Conservation (phyloP, 2,329 filamentous ascomycete species). For the Epichloe aotearoae region DNA sequence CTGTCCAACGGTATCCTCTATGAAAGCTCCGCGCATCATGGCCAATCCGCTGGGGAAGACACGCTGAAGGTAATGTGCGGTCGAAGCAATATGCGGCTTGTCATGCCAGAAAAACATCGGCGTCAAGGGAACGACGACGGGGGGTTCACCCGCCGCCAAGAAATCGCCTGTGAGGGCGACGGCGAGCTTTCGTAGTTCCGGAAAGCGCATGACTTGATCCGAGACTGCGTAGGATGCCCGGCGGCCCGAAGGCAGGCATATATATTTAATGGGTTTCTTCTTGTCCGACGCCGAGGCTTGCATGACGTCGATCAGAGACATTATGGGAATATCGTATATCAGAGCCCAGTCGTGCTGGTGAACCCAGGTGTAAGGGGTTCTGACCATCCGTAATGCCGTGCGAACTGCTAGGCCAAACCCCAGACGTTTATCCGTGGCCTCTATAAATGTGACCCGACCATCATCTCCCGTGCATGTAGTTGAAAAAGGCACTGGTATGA, state of each 20-base stretch:
- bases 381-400: slow-evolving; percentile 31
- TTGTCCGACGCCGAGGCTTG: background rate
- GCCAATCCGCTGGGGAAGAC: slow-evolving; percentile 38
- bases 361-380: slow-evolving; percentile 41
- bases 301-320: slow-evolving; percentile 33
- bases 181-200: slow-evolving; percentile 28
- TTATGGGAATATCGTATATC: slow-evolving; percentile 29
- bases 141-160: background rate
- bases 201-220: slow-evolving; percentile 29
- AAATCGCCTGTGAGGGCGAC: slow-evolving; percentile 28
- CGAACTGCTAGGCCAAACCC: slow-evolving; percentile 42
- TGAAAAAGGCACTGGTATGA: slow-evolving; percentile 6
- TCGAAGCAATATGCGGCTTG: slow-evolving; percentile 39
- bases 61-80: slow-evolving; percentile 33
- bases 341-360: slow-evolving; percentile 46
- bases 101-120: slow-evolving; percentile 48
- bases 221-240: slow-evolving; percentile 38
- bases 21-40: slow-evolving; percentile 38
- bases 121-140: slow-evolving; percentile 29
- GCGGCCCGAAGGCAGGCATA: slow-evolving; percentile 38
- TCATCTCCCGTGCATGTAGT: slow-evolving; percentile 15
- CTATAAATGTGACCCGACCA: slow-evolving; percentile 32
- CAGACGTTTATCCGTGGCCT: slow-evolving; percentile 29
- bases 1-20: slow-evolving; percentile 43
- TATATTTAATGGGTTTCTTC: slow-evolving; percentile 29